phyloP scores from a whole-genome alignment of 805 yeast species.

The Metschnikowia cerradonensis region DNA sequence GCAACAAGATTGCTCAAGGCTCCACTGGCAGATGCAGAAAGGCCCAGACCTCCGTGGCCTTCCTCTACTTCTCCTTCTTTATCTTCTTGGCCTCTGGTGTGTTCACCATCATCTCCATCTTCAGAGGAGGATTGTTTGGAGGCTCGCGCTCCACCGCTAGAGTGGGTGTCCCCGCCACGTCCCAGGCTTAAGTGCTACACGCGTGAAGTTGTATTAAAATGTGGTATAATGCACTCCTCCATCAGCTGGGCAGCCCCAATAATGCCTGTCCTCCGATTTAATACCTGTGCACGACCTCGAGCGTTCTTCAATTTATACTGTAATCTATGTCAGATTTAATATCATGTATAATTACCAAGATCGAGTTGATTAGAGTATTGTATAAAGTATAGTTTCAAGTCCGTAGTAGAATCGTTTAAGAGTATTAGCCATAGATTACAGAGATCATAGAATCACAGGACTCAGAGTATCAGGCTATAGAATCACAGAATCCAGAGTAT shows the following conservation, averaged over 20 bases:
- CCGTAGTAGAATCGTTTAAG: no score
- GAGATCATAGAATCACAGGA: no score
- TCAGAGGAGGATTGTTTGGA: slow-evolving; percentile 47
- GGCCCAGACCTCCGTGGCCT: slow-evolving; percentile 81
- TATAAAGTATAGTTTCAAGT: no score
- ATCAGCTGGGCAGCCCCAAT: background rate
- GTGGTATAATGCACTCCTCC: background rate
- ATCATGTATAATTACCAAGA: no score
- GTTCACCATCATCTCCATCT: slow-evolving; percentile 54
- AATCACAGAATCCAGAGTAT: no score
- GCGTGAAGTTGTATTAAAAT: slow-evolving; percentile 1
- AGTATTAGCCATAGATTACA: no score
- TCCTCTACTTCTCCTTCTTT: slow-evolving; percentile 80
- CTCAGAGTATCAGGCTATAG: no score
- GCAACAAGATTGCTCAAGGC: slow-evolving; percentile 73
- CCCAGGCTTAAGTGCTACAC: slow-evolving; percentile 63
- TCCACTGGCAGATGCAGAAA: slow-evolving; percentile 85
- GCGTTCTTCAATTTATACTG: background rate
- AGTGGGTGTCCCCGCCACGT: slow-evolving; percentile 86
- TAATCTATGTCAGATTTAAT: background rate
- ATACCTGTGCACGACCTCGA: slow-evolving; percentile 1
- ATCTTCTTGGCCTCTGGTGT: slow-evolving; percentile 64
- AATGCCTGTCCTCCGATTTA: background rate
- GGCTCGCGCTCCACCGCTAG: slow-evolving; percentile 48
- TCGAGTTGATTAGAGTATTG: no score